These are phyloP conservation scores for Henckelia pumila DNA, from an alignment of 257 asterid genomes.

Conservation along the genomic window DNA sequence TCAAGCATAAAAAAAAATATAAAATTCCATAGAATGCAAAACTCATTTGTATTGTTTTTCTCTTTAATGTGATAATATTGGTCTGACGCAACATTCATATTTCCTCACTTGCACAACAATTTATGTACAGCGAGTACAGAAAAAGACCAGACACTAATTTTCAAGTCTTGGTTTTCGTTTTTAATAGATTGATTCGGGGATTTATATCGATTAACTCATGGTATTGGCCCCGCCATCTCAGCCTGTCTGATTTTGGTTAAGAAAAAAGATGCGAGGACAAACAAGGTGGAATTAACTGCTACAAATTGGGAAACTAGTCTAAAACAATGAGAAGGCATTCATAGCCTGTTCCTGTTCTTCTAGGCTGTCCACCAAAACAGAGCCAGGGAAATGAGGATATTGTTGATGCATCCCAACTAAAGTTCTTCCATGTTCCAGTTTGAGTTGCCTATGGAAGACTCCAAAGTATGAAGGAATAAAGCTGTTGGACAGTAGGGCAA, in stretches of 20 bases:
- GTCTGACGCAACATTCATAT: background rate
- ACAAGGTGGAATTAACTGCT: too few species aligned
- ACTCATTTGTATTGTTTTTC: background rate
- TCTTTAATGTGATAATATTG: background rate
- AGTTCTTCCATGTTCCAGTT: background rate
- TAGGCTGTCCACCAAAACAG: too few species aligned
- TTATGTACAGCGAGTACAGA: background rate
- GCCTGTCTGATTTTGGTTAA: background rate
- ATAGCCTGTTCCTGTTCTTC: too few species aligned
- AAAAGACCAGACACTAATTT: too few species aligned
- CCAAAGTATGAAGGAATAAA: too few species aligned
- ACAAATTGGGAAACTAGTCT: too few species aligned
- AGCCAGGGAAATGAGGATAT: too few species aligned
- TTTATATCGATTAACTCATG: background rate
- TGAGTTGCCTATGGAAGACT: background rate
- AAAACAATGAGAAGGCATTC: too few species aligned
- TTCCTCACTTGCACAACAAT: background rate
- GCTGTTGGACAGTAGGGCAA: background rate
- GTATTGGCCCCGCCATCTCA: background rate
- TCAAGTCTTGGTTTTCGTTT: background rate
- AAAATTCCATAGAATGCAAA: background rate
- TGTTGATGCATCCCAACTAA: background rate
- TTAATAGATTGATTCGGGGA: background rate
- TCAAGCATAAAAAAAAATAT: constrained; percentile 25
- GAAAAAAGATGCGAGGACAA: too few species aligned